These are phyloP conservation scores for Suillus discolor DNA, from an alignment of 768 basidiomycete species.

Conservation along the genomic window DNA sequence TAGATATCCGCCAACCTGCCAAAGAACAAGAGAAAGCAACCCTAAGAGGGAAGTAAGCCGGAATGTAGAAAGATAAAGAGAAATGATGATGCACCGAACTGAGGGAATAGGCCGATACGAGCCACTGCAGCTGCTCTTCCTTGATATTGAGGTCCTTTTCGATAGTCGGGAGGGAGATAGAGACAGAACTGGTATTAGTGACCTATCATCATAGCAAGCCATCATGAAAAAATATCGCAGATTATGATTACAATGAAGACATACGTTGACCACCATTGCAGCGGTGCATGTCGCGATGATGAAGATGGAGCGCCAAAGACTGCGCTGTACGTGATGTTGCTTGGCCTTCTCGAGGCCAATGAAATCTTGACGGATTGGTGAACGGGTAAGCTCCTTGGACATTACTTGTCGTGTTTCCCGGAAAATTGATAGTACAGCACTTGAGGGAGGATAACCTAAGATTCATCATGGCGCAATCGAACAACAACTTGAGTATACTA, in stretches of 20 bases:
- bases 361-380: slow-evolving; percentile 1
- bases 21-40: slow-evolving; percentile 74
- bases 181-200: slow-evolving; percentile 42
- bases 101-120: slow-evolving; percentile 65
- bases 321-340: slow-evolving; percentile 14
- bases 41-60: slow-evolving; percentile 41
- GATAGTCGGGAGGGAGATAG: slow-evolving; percentile 56
- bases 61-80: background rate
- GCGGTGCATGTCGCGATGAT: slow-evolving; percentile 41
- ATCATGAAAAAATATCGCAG: background rate
- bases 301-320: slow-evolving; percentile 28
- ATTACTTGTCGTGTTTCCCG: background rate
- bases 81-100: slow-evolving; percentile 52
- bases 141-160: slow-evolving; percentile 48
- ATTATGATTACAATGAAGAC: slow-evolving; percentile 9
- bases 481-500: too few relatives aligned
- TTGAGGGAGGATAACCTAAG: background rate
- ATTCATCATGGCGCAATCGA: background rate
- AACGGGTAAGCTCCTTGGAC: slow-evolving; percentile 10
- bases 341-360: slow-evolving; percentile 11
- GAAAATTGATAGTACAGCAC: background rate
- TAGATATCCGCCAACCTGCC: slow-evolving; percentile 80
- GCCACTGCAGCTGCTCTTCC: slow-evolving; percentile 64
- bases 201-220: slow-evolving; percentile 17
- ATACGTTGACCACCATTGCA: slow-evolving; percentile 40